Percentiles rank a stretch among this genome's conserved stretches.
These are phyloP conservation scores for Cryptosporidium xiaoi DNA, from an alignment of 169 alveolate genomes.

Conservation along the genomic window DNA sequence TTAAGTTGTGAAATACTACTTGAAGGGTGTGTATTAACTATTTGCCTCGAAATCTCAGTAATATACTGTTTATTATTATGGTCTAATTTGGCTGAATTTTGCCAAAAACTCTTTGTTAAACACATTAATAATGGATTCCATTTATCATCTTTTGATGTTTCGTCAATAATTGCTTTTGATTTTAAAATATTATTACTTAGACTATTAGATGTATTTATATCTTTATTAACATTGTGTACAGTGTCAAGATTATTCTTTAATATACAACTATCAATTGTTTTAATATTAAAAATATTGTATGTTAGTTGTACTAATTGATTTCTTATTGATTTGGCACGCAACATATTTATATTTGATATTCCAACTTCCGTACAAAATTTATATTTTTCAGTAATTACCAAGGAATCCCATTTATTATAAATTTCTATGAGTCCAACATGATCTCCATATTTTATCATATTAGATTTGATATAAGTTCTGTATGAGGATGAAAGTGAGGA, in stretches of 20 bases:
- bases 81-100: constrained; percentile 77
- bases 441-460: constrained; percentile 60
- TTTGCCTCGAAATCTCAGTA: constrained; percentile 67
- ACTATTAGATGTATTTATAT: not conserved
- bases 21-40: constrained; percentile 83
- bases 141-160: constrained; percentile 15
- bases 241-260: not conserved
- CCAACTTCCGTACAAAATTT: constrained; percentile 69
- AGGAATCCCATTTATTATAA: constrained; percentile 44
- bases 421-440: constrained; percentile 56
- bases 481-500: constrained; percentile 3
- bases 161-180: not conserved
- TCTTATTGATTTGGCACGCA: constrained; percentile 74
- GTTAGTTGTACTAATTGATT: constrained; percentile 61
- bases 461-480: constrained; percentile 31
- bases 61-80: constrained; percentile 72
- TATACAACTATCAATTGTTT: constrained; percentile 40
- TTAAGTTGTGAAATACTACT: constrained; percentile 77
- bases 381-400: constrained; percentile 8
- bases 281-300: constrained; percentile 21
- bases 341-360: constrained; percentile 29
- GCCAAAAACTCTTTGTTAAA: constrained; percentile 80
- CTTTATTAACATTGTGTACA: not conserved
- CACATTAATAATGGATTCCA: constrained; percentile 77
- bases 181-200: not conserved